phyloP scores from a whole-genome alignment of 2,329 filamentous ascomycete species.

The Sordariomycetes sp. region DNA sequence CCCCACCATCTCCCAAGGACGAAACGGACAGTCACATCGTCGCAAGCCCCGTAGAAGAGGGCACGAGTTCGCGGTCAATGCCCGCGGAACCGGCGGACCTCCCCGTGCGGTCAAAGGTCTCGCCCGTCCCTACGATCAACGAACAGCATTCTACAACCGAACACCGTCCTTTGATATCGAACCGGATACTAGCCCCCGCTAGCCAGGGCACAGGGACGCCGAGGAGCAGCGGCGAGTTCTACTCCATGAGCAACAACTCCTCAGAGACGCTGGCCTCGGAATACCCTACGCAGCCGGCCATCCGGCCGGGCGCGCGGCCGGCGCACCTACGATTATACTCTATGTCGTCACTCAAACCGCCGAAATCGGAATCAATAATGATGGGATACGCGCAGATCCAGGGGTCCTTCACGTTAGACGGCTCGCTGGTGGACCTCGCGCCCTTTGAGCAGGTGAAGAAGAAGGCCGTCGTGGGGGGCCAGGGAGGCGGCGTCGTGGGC shows the following conservation, averaged over 20 bases:
- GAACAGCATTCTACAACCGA: constrained; percentile 26
- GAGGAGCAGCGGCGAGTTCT: constrained; percentile 87
- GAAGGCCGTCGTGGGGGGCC: constrained; percentile 78
- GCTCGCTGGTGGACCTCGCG: constrained; percentile 75
- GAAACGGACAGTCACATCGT: constrained; percentile 16
- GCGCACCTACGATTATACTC: constrained; percentile 33
- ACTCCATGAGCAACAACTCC: constrained; percentile 88
- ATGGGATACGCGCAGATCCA: constrained; percentile 96
- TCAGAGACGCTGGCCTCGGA: constrained; percentile 88
- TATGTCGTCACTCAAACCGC: constrained; percentile 24
- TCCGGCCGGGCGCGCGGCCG: constrained; percentile 17
- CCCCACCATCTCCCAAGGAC: constrained; percentile 24
- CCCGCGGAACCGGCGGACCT: constrained; percentile 20
- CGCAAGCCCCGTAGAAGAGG: constrained; percentile 19
- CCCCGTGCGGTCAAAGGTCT: constrained; percentile 26
- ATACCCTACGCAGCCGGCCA: constrained; percentile 47
- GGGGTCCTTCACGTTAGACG: constrained; percentile 84
- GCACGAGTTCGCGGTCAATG: constrained; percentile 22
- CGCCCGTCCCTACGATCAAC: constrained; percentile 39
- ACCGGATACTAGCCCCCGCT: constrained; percentile 62
- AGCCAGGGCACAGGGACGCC: constrained; percentile 63
- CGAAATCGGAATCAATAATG: constrained; percentile 69
- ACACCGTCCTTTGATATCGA: constrained; percentile 18
- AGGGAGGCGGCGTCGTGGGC: constrained; percentile 76
- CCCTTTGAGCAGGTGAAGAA: constrained; percentile 94